These are phyloP conservation scores for Aspergillus sp. DNA, from an alignment of 2,329 filamentous ascomycete genomes.

Conservation along the genomic window DNA sequence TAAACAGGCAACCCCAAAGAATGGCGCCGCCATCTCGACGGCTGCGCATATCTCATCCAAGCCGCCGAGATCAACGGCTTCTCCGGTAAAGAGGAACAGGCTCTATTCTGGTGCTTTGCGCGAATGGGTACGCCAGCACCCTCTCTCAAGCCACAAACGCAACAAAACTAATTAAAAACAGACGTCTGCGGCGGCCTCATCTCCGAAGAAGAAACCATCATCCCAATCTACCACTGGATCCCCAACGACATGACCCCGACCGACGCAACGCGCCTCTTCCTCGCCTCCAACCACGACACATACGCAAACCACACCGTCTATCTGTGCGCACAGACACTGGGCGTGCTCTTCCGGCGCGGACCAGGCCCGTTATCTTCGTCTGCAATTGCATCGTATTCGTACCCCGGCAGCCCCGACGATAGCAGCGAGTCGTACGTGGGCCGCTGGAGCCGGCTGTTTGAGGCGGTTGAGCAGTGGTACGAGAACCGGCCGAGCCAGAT, in stretches of 20 bases:
- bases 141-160: background rate
- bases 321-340: constrained; percentile 47
- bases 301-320: constrained; percentile 55
- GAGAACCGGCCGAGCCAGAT: constrained; percentile 29
- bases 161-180: constrained; percentile 8
- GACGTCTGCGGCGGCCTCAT: constrained; percentile 56
- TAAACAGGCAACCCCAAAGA: constrained; percentile 41
- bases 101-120: constrained; percentile 57
- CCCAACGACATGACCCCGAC: constrained; percentile 22
- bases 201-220: constrained; percentile 52
- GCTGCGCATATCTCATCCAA: constrained; percentile 53
- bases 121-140: constrained; percentile 45
- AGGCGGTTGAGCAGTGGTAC: constrained; percentile 45
- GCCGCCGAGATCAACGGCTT: constrained; percentile 54
- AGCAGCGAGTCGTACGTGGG: constrained; percentile 22
- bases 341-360: constrained; percentile 34
- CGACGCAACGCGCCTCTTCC: constrained; percentile 24
- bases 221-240: constrained; percentile 50
- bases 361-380: background rate
- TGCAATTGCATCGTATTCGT: constrained; percentile 4
- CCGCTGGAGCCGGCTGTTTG: constrained; percentile 42
- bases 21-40: constrained; percentile 54
- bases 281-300: constrained; percentile 43
- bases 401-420: constrained; percentile 18
- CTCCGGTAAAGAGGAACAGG: constrained; percentile 50